Base-by-base conservation (phyloP, 208 protist species). In the Histomonas meleagridis region DNA sequence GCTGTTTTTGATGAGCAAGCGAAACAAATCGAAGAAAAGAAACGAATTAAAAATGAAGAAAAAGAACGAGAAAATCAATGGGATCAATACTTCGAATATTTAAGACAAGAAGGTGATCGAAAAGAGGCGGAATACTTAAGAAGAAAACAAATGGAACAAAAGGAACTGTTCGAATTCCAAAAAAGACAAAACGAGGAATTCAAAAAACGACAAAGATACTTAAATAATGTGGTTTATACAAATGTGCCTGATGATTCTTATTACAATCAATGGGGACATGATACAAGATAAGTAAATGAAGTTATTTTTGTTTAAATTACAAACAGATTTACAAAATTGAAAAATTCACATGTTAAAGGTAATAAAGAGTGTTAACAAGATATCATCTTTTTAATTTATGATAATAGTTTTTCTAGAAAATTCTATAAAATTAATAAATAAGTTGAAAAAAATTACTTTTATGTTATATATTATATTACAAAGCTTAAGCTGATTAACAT, bases 221-320 rank as follows among this genome's bases (percentile, higher is more conserved):
- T 46, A 0, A 86, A 86, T 55, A 86, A 55, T 26, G 76, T 55
- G 32, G 21, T 86, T 2, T 86, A 86, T 26, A 86, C 23, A 16
- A 86, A 86, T 28, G 43, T 86, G 5, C 76, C 76, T 40, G 76
- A 86, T 38, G 76, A 86, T 16, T 86, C 21, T 16, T 86, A 55
- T 28, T 86, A 86, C 46, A 48, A 86, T 10, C 46, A 51, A 86
- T 86, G 76, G 76, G 76, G 76, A 65, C 16, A 65, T 12, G 60
- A 65, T 65, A n/a, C n/a, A n/a, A n/a, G n/a, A n/a, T n/a, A n/a
- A n/a, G n/a, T n/a, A n/a, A n/a, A n/a, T n/a, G n/a, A n/a, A n/a
- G n/a, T n/a, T n/a, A n/a, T n/a, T n/a, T n/a, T n/a, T n/a, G n/a
- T n/a, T n/a, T n/a, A n/a, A n/a, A n/a, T n/a, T n/a, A n/a, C n/a